Evolutionary conservation across 2,329 filamentous ascomycete species (phyloP).

Genomic region (Penicillium corylophilum): DNA sequence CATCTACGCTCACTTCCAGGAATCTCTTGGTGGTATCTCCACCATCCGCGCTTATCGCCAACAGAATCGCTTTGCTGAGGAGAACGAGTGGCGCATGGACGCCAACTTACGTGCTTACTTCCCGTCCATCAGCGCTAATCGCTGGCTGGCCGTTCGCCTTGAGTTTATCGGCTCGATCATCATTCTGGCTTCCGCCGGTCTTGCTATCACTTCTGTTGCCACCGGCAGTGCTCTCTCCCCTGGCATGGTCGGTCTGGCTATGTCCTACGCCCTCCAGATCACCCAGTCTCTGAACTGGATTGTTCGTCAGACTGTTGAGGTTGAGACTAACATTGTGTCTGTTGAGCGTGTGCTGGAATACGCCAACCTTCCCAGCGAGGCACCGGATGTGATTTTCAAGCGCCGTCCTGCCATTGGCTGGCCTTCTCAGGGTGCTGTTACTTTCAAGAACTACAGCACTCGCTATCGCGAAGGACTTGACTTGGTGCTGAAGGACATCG

Average conservation of each 20-base stretch:
- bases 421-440: conserved; percentile 84
- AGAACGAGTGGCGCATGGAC: conserved; percentile 98
- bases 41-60: conserved; percentile 96
- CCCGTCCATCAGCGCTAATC: conserved; percentile 88
- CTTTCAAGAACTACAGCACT: conserved; percentile 92
- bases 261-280: conserved; percentile 97
- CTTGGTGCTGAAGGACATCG: conserved; percentile 89
- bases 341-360: conserved; percentile 98
- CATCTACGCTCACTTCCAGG: conserved; percentile 97
- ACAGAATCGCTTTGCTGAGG: conserved; percentile 78
- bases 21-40: conserved; percentile 87
- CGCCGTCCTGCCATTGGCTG: conserved; percentile 84
- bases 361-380: conserved; percentile 84
- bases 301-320: conserved; percentile 95
- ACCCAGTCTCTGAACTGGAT: conserved; percentile 99
- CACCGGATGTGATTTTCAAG: conserved; percentile 87
- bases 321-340: conserved; percentile 99
- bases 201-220: conserved; percentile 77
- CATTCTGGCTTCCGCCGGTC: conserved; percentile 80
- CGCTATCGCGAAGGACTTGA: conserved; percentile 88
- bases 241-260: conserved; percentile 84
- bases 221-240: conserved; percentile 62
- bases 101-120: conserved; percentile 92
- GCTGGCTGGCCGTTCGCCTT: conserved; percentile 91
- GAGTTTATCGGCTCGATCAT: conserved; percentile 95